Evolutionary conservation across 306 rosid genomes (phyloP).

Genomic region (Benincasa hispida): DNA sequence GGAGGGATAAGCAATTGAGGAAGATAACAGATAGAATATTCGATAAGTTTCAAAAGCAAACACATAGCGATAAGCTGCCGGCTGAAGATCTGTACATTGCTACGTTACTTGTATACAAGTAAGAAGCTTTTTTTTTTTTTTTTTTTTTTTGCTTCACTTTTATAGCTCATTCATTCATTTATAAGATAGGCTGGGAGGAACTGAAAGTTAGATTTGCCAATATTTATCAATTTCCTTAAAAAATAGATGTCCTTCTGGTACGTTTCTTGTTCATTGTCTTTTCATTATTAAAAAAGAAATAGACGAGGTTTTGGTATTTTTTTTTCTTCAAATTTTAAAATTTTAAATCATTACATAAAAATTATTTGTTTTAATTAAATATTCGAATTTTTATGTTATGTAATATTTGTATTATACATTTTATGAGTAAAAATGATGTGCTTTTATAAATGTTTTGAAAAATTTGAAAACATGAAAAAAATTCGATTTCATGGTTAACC

Average conservation of each 20-base stretch:
- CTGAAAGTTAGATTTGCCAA: not conserved
- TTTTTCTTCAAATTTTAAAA: not conserved
- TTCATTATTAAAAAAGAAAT: not conserved
- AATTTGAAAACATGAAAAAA: no score
- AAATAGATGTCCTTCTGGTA: not conserved
- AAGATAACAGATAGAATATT: conserved; percentile 53
- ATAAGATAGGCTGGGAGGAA: not conserved
- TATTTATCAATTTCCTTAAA: not conserved
- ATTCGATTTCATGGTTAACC: not conserved
- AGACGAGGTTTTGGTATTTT: not conserved
- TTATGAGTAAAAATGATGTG: not conserved
- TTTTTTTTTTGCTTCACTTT: not conserved
- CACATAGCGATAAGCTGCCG: conserved; percentile 15
- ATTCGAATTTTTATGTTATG: not conserved
- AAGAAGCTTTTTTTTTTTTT: conserved; percentile 11
- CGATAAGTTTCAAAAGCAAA: conserved; percentile 16
- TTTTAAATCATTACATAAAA: not conserved
- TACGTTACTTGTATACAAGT: conserved; percentile 84
- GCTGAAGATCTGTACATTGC: conserved; percentile 72
- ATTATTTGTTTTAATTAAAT: not conserved
- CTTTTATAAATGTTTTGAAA: not conserved
- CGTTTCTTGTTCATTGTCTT: not conserved
- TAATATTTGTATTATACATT: not conserved
- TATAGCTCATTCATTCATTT: not conserved
- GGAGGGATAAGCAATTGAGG: conserved; percentile 47